Percentiles rank a stretch among this genome's conserved stretches.
Conservation (phyloP, 257 asterid species). For the Solanum verrucosum region DNA sequence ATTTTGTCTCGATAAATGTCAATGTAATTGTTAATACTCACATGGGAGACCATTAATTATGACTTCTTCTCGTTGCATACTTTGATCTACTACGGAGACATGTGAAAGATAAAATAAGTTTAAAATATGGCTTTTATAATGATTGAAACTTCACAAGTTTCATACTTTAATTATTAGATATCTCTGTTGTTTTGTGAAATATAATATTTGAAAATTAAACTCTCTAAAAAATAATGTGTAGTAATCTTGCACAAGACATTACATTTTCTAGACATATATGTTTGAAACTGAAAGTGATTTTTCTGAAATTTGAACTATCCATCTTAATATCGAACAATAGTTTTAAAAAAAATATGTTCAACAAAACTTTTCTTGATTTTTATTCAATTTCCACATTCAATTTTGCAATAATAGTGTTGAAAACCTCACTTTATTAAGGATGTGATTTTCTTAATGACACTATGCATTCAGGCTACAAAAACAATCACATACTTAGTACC, state of each 20-base stretch:
- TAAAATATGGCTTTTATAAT: background rate
- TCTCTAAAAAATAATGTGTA: background rate
- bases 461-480: no score
- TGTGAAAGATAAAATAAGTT: background rate
- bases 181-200: fast-evolving
- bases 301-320: no score
- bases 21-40: background rate
- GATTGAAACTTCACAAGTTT: no score
- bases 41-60: no score
- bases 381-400: background rate
- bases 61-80: no score
- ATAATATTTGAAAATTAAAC: no score
- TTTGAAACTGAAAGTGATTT: background rate
- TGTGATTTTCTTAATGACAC: no score
- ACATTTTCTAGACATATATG: background rate
- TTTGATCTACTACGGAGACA: fast-evolving
- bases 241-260: background rate
- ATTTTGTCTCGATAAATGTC: background rate
- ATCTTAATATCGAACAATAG: background rate
- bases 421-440: no score
- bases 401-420: background rate
- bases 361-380: background rate
- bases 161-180: background rate
- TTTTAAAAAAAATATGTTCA: no score
- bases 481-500: no score